A percentile compares a stretch with the other conserved stretches of the same genome.
phyloP scores from a whole-genome alignment of 2,329 filamentous ascomycete species.

The Cladophialophora exuberans region DNA sequence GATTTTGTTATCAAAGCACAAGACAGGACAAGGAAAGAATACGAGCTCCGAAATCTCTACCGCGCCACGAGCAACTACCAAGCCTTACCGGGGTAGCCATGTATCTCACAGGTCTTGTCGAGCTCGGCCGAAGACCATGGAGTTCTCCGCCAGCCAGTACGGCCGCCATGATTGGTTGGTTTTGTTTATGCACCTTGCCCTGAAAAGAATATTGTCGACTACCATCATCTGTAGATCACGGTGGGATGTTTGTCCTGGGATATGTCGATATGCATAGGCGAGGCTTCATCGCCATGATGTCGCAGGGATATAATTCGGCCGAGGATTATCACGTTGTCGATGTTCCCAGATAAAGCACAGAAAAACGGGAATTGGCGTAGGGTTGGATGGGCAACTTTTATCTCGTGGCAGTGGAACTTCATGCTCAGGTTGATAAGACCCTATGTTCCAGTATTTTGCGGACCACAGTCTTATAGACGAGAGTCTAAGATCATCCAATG shows the following conservation, averaged over 20 bases:
- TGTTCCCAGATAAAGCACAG: too few relatives aligned
- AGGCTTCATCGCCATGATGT: too few relatives aligned
- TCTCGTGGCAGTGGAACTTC: not conserved
- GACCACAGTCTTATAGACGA: not conserved
- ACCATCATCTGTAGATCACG: too few relatives aligned
- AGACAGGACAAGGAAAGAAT: not conserved
- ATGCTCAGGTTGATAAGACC: conserved; percentile 6
- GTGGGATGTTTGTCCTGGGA: too few relatives aligned
- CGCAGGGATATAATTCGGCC: not conserved
- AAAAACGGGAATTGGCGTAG: too few relatives aligned
- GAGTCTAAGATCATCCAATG: not conserved
- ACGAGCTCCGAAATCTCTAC: not conserved
- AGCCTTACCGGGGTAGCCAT: not conserved
- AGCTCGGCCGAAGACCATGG: not conserved
- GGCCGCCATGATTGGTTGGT: too few relatives aligned
- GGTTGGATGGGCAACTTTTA: too few relatives aligned
- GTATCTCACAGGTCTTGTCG: not conserved
- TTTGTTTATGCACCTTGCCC: too few relatives aligned
- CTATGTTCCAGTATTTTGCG: not conserved
- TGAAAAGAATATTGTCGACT: too few relatives aligned
- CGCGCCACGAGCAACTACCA: too few relatives aligned
- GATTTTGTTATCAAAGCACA: too few relatives aligned
- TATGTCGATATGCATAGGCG: too few relatives aligned
- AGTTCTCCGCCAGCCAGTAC: not conserved
- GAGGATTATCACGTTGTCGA: not conserved